Conservation (phyloP, 1,284 basidiomycete species). For the Coniophora puteana region DNA sequence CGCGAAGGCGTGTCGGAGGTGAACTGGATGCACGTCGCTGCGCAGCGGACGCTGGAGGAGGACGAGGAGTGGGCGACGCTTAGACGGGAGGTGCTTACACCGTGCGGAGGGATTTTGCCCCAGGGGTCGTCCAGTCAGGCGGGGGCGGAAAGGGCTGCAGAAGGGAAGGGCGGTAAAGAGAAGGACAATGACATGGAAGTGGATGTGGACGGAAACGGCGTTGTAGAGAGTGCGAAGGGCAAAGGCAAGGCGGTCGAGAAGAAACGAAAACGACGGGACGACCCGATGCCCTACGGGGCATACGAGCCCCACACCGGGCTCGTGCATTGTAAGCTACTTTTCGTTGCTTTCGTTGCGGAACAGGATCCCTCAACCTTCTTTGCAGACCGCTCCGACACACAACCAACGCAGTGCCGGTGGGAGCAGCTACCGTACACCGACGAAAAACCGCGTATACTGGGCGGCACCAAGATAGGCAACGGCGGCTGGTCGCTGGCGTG, state of each 20-base stretch:
- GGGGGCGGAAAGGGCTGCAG: slow-evolving; percentile 22
- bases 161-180: slow-evolving; percentile 22
- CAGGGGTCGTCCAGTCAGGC: slow-evolving; percentile 20
- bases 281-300: slow-evolving; percentile 48
- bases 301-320: slow-evolving; percentile 74
- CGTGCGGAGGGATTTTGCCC: slow-evolving; percentile 38
- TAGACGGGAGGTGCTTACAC: slow-evolving; percentile 54
- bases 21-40: slow-evolving; percentile 87
- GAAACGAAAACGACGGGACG: slow-evolving; percentile 30
- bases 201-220: slow-evolving; percentile 11
- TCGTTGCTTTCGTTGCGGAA: slow-evolving; percentile 1
- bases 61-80: slow-evolving; percentile 62
- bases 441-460: slow-evolving; percentile 45
- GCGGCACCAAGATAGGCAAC: slow-evolving; percentile 70
- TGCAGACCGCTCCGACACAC: slow-evolving; percentile 67
- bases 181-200: slow-evolving; percentile 16
- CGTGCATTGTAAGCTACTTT: slow-evolving; percentile 54
- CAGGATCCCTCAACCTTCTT: slow-evolving; percentile 3
- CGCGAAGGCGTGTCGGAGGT: slow-evolving; percentile 77
- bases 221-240: slow-evolving; percentile 2
- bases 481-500: slow-evolving; percentile 76
- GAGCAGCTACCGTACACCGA: slow-evolving; percentile 46
- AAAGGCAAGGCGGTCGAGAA: slow-evolving; percentile 28
- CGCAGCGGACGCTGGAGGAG: slow-evolving; percentile 58
- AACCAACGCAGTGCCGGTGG: slow-evolving; percentile 64